A percentile compares a stretch with the other conserved stretches of the same genome.
phyloP scores from a whole-genome alignment of 2,329 filamentous ascomycete species.

The Trichophaea hybrida region DNA sequence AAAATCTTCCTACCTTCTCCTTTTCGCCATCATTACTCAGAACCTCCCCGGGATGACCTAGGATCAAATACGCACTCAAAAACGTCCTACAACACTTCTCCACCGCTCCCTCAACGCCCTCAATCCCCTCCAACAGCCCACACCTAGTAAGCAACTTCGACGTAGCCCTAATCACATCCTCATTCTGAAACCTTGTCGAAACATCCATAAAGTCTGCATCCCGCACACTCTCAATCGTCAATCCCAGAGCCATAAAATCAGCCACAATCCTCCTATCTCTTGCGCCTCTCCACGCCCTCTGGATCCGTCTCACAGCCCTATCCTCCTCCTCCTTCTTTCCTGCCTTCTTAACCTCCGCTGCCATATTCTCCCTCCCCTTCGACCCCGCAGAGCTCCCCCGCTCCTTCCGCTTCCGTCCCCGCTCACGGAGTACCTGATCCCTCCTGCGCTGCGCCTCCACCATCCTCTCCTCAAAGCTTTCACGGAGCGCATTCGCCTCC shows the following conservation, averaged over 20 bases:
- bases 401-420: constrained; percentile 40
- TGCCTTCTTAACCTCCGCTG: constrained; percentile 38
- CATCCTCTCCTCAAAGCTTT: constrained; percentile 66
- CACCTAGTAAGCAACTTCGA: constrained; percentile 55
- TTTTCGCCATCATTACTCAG: constrained; percentile 55
- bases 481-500: constrained; percentile 52
- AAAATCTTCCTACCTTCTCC: constrained; percentile 33
- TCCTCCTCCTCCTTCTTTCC: constrained; percentile 39
- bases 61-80: constrained; percentile 63
- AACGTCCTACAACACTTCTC: constrained; percentile 64
- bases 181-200: constrained; percentile 50
- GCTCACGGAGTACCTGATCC: constrained; percentile 43
- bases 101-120: constrained; percentile 48
- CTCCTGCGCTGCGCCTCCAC: constrained; percentile 62
- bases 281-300: constrained; percentile 53
- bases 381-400: constrained; percentile 37
- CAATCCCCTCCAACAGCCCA: constrained; percentile 43
- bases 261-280: constrained; percentile 46
- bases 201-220: constrained; percentile 62
- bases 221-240: constrained; percentile 56
- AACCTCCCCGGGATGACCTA: constrained; percentile 64
- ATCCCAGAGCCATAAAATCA: constrained; percentile 50
- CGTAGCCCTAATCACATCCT: constrained; percentile 50
- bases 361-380: constrained; percentile 29
- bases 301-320: constrained; percentile 50